Evolutionary conservation across 208 protist species (phyloP).

Genomic region (Crithidia expoeki): DNA sequence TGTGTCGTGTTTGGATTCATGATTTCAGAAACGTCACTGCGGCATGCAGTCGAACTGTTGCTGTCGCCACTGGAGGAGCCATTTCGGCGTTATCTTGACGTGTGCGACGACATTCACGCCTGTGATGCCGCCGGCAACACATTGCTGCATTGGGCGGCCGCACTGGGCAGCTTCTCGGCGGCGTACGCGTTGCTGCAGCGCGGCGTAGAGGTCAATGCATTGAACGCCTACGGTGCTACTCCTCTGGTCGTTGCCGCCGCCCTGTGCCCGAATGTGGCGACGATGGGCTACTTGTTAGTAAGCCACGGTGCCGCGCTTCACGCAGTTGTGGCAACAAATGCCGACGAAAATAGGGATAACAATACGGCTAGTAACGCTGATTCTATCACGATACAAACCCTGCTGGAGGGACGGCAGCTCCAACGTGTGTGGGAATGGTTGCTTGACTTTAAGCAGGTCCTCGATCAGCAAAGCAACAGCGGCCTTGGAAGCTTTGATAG

Average conservation of each 20-base stretch:
- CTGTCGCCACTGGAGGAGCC: conserved; percentile 33
- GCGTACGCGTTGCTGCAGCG: conserved; percentile 42
- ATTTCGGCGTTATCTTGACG: conserved; percentile 55
- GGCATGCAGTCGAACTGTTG: conserved; percentile 40
- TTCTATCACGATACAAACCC: conserved; percentile 29
- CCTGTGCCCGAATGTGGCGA: conserved; percentile 36
- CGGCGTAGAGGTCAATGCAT: conserved; percentile 40
- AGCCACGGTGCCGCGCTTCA: conserved; percentile 48
- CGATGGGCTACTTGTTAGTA: conserved; percentile 49
- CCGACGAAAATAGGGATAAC: background rate
- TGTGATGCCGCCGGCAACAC: conserved; percentile 58
- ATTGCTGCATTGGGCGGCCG: conserved; percentile 73
- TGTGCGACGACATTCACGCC: conserved; percentile 54
- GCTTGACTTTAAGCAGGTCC: background rate
- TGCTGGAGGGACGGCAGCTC: conserved; percentile 36
- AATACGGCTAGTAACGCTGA: background rate
- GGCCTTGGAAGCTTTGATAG: background rate
- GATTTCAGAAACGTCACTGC: conserved; percentile 24
- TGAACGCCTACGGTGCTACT: conserved; percentile 53
- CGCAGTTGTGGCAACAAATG: background rate
- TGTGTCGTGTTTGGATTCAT: background rate
- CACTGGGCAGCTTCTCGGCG: conserved; percentile 43
- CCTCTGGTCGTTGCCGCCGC: conserved; percentile 69
- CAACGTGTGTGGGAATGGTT: conserved; percentile 26
- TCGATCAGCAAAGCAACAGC: background rate